A percentile compares a stretch with the other conserved stretches of the same genome.
Evolutionary conservation across 2,329 filamentous ascomycete species (phyloP).

Genomic region (Sclerotinia borealis): DNA sequence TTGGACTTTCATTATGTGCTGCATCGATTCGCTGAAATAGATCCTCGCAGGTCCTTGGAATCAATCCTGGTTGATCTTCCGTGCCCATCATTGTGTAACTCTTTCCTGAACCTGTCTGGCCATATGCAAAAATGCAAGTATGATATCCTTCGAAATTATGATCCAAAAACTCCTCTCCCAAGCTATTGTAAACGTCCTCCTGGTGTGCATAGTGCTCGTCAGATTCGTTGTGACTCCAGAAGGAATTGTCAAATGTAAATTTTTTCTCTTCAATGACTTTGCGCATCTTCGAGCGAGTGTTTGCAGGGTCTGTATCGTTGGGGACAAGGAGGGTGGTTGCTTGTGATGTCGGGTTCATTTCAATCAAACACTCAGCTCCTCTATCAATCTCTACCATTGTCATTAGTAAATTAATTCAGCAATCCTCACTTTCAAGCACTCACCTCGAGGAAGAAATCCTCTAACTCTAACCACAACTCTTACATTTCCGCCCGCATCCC

Average conservation of each 20-base stretch:
- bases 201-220: constrained; percentile 88
- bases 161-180: constrained; percentile 95
- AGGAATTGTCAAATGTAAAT: constrained; percentile 96
- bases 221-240: constrained; percentile 82
- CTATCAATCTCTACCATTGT: constrained; percentile 64
- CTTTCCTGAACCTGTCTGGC: constrained; percentile 95
- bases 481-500: constrained; percentile 65
- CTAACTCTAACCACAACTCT: constrained; percentile 76
- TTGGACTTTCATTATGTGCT: constrained; percentile 67
- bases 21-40: constrained; percentile 88
- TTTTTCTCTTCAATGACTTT: constrained; percentile 79
- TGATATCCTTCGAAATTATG: constrained; percentile 99
- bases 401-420: constrained; percentile 16
- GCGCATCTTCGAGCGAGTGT: constrained; percentile 56
- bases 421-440: neutral
- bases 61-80: constrained; percentile 78
- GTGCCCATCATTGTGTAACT: constrained; percentile 98
- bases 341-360: constrained; percentile 85
- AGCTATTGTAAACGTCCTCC: constrained; percentile 85
- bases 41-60: constrained; percentile 92
- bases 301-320: constrained; percentile 47
- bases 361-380: constrained; percentile 76
- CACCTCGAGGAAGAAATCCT: constrained; percentile 74
- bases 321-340: constrained; percentile 75
- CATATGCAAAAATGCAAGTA: constrained; percentile 98